Evolutionary conservation across 768 basidiomycete genomes (phyloP).

Genomic region (Coprinopsis cinerea): DNA sequence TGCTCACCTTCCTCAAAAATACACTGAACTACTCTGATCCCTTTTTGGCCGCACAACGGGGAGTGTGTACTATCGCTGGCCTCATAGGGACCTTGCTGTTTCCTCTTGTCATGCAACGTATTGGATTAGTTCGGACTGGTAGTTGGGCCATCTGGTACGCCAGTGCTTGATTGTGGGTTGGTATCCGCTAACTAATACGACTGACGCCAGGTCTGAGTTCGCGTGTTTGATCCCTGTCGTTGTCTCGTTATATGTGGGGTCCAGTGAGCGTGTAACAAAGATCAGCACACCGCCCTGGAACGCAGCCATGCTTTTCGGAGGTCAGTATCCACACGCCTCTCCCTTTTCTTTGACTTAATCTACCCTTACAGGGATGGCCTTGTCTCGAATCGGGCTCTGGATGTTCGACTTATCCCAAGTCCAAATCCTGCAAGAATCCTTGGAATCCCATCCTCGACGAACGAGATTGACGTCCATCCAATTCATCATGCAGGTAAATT

Average conservation of each 20-base stretch:
- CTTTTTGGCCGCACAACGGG: conserved; percentile 46
- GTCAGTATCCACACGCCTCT: conserved; percentile 8
- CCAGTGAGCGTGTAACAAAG: background rate
- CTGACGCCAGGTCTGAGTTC: conserved; percentile 37
- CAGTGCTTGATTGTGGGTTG: background rate
- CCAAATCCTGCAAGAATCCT: conserved; percentile 40
- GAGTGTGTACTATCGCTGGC: conserved; percentile 38
- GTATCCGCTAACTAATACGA: background rate
- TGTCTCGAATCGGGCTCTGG: conserved; percentile 44
- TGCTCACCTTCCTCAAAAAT: conserved; percentile 44
- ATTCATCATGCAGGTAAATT: conserved; percentile 25
- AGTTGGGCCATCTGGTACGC: conserved; percentile 45
- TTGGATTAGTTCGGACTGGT: conserved; percentile 43
- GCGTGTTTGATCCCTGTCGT: conserved; percentile 40
- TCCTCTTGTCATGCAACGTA: conserved; percentile 31
- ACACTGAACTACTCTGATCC: conserved; percentile 36
- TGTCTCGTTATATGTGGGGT: conserved; percentile 28
- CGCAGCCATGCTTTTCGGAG: conserved; percentile 38
- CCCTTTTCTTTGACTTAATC: background rate
- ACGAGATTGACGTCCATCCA: conserved; percentile 37
- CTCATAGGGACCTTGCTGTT: conserved; percentile 40
- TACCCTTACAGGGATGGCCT: conserved; percentile 26
- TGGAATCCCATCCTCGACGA: conserved; percentile 36
- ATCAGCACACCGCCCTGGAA: conserved; percentile 20
- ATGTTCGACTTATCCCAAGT: conserved; percentile 47